phyloP scores from a whole-genome alignment of 176 grass and related monocot genomes.

The Paspalum vaginatum region DNA sequence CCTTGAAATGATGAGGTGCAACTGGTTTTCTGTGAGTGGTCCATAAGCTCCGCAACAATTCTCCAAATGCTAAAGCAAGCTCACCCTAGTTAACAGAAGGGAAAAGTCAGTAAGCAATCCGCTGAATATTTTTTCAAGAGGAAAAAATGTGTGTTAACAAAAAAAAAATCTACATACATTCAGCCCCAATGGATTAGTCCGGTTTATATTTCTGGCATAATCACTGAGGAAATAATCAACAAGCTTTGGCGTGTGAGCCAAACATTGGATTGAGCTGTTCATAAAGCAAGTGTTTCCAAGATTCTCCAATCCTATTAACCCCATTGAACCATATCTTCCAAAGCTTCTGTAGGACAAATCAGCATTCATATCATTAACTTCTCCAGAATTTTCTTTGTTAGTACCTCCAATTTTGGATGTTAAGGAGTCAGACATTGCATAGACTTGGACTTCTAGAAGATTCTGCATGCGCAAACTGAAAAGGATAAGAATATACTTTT shows the following conservation, averaged over 20 bases:
- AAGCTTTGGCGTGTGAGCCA: conserved; percentile 86
- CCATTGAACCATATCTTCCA: conserved; percentile 55
- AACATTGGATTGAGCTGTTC: conserved; percentile 96
- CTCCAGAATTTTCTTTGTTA: conserved; percentile 44
- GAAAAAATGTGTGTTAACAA: neutral
- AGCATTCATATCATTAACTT: conserved; percentile 51
- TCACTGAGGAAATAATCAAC: conserved; percentile 93
- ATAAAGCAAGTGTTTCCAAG: conserved; percentile 99
- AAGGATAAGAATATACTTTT: conserved; percentile 31
- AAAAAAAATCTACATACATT: conserved; percentile 62
- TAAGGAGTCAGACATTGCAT: conserved; percentile 72
- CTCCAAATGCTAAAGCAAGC: conserved; percentile 96
- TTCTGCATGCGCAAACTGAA: conserved; percentile 63
- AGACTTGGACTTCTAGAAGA: conserved; percentile 90
- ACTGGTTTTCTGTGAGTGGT: conserved; percentile 59
- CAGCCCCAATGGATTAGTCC: conserved; percentile 83
- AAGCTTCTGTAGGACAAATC: conserved; percentile 53
- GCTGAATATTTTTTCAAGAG: neutral
- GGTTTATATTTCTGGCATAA: conserved; percentile 82
- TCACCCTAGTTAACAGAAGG: conserved; percentile 69
- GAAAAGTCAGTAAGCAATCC: conserved; percentile 37
- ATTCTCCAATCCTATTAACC: conserved; percentile 92
- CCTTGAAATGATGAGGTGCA: conserved; percentile 78
- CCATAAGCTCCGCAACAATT: conserved; percentile 83
- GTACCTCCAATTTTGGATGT: conserved; percentile 58